Percentiles rank a stretch among this genome's conserved stretches.
Conservation (phyloP, 75 land plant species). For the Picea sitchensis region DNA sequence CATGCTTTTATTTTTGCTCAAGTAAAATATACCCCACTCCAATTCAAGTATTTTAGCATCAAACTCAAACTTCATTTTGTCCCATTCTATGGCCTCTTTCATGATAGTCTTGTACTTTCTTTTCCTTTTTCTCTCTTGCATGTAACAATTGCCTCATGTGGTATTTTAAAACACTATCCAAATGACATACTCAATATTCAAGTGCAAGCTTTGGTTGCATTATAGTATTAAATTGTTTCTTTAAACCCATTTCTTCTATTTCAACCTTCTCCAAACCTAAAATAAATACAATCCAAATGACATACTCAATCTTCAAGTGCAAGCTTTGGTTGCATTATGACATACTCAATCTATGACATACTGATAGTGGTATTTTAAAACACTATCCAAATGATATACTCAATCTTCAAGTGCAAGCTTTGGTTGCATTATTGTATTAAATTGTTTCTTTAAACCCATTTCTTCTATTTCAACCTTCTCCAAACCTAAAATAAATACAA, state of each 20-base stretch:
- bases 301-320: constrained; percentile 53
- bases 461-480: constrained; percentile 79
- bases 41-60: constrained; percentile 49
- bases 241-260: constrained; percentile 51
- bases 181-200: constrained; percentile 62
- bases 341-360: too few relatives aligned
- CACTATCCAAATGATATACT: not conserved
- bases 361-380: constrained; percentile 56
- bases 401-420: constrained; percentile 53
- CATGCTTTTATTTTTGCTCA: constrained; percentile 29
- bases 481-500: constrained; percentile 59
- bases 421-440: constrained; percentile 52
- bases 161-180: constrained; percentile 89
- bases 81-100: constrained; percentile 53
- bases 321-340: constrained; percentile 42
- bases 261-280: constrained; percentile 96
- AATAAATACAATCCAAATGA: too few relatives aligned
- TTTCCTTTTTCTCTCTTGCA: constrained; percentile 69
- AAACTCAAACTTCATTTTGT: constrained; percentile 42
- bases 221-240: constrained; percentile 56
- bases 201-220: constrained; percentile 43
- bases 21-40: constrained; percentile 24
- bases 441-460: constrained; percentile 46
- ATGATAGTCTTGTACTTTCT: constrained; percentile 49
- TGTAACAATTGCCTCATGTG: constrained; percentile 70